Conservation (phyloP, 352 stramenopile species). For the Globisporangium cylindrosporum region DNA sequence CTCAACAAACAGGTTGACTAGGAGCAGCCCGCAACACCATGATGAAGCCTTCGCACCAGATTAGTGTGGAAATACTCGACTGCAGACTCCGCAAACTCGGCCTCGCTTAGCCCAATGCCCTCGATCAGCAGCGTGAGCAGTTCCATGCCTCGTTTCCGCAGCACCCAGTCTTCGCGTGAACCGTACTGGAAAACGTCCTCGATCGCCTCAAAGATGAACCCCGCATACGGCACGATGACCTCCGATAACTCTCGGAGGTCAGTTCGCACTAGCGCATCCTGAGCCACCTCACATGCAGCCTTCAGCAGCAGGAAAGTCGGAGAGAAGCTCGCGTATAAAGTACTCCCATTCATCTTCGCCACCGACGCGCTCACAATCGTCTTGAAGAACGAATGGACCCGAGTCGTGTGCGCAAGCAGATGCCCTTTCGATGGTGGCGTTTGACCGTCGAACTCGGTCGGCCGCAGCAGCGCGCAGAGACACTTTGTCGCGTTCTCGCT, state of each 20-base stretch:
- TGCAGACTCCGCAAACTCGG: slow-evolving; percentile 15
- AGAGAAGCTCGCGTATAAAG: slow-evolving; percentile 39
- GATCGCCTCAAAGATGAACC: slow-evolving; percentile 50
- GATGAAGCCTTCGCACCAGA: slow-evolving; percentile 20
- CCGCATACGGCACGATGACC: slow-evolving; percentile 34
- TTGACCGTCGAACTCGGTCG: slow-evolving; percentile 53
- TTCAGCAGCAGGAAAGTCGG: slow-evolving; percentile 47
- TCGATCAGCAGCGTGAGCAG: slow-evolving; percentile 49
- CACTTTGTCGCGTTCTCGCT: slow-evolving; percentile 50
- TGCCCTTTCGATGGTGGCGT: slow-evolving; percentile 27
- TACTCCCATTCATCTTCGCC: slow-evolving; percentile 48
- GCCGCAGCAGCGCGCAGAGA: slow-evolving; percentile 40
- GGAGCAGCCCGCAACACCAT: no score
- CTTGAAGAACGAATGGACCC: slow-evolving; percentile 36
- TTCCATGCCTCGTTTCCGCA: slow-evolving; percentile 52
- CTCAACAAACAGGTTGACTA: no score
- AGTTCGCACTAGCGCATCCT: slow-evolving; percentile 25
- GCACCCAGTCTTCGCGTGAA: slow-evolving; percentile 49
- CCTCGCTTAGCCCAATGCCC: slow-evolving; percentile 34
- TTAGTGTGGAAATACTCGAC: slow-evolving; percentile 29
- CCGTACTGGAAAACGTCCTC: slow-evolving; percentile 54
- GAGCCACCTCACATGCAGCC: slow-evolving; percentile 31
- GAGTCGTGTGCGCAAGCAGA: slow-evolving; percentile 29
- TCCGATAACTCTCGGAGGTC: slow-evolving; percentile 25
- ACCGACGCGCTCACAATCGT: slow-evolving; percentile 33